Evolutionary conservation across 2,329 filamentous ascomycete genomes (phyloP).

Genomic region (Hypoxylon sp.): DNA sequence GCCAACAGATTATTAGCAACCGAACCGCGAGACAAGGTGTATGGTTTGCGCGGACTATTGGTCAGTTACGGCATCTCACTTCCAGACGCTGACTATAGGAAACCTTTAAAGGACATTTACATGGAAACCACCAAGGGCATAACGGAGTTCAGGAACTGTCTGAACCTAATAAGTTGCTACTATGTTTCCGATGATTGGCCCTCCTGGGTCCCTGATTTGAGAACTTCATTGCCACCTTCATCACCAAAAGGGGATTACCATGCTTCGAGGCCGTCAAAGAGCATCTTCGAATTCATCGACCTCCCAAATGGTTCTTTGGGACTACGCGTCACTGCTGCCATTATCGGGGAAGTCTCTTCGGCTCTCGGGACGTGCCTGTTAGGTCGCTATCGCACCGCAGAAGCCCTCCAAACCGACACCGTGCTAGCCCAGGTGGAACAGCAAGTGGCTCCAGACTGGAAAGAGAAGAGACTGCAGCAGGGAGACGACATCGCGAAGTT

Average conservation of each 20-base stretch:
- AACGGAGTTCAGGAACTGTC: constrained; percentile 5
- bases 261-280: not conserved
- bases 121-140: constrained; percentile 7
- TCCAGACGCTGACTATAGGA: constrained; percentile 1
- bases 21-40: constrained; percentile 21
- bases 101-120: constrained; percentile 9
- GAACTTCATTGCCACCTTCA: constrained; percentile 3
- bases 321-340: not conserved
- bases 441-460: constrained; percentile 7
- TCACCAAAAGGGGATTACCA: constrained; percentile 22
- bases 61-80: constrained; percentile 23
- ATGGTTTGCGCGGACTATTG: constrained; percentile 10
- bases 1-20: constrained; percentile 7
- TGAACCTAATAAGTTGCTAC: constrained; percentile 14
- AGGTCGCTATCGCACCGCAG: not conserved
- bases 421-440: not conserved
- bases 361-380: not conserved
- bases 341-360: not conserved
- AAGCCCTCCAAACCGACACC: not conserved
- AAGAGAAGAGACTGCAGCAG: not conserved
- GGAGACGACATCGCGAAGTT: constrained; percentile 4
- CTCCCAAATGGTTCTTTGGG: not conserved
- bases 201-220: constrained; percentile 15
- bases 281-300: constrained; percentile 4
- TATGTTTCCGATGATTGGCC: constrained; percentile 8